Conservation (phyloP, 2,329 filamentous ascomycete species). For the Xylariaceae sp. region DNA sequence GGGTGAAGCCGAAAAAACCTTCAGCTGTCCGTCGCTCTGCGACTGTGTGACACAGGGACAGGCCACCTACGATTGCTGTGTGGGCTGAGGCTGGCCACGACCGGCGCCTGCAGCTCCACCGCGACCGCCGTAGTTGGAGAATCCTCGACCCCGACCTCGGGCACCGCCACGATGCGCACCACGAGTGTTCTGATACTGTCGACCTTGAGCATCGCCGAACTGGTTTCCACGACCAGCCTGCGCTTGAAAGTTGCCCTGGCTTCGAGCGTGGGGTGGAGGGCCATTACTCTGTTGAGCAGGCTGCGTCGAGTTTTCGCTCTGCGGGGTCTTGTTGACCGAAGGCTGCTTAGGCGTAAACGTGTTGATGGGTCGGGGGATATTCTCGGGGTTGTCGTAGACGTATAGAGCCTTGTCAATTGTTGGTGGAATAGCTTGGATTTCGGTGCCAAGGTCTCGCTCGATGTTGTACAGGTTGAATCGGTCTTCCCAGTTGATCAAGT, state of each 20-base stretch:
- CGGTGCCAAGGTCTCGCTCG: conserved; percentile 92
- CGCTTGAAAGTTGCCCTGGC: conserved; percentile 27
- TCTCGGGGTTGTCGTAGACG: conserved; percentile 95
- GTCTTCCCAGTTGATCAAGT: conserved; percentile 99
- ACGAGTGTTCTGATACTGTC: conserved; percentile 31
- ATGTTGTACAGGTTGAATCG: conserved; percentile 99
- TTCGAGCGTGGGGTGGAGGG: conserved; percentile 27
- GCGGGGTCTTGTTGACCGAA: conserved; percentile 25
- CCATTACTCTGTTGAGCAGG: conserved; percentile 26
- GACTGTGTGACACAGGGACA: neutral
- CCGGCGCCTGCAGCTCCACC: conserved; percentile 33
- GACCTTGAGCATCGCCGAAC: conserved; percentile 31
- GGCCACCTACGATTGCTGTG: conserved; percentile 28
- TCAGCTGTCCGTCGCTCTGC: conserved; percentile 5
- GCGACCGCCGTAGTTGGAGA: conserved; percentile 33
- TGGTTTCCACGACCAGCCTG: conserved; percentile 28
- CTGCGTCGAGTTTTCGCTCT: conserved; percentile 21
- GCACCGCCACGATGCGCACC: conserved; percentile 29
- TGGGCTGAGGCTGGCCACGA: conserved; percentile 30
- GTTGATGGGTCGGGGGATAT: conserved; percentile 75
- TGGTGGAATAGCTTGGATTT: conserved; percentile 92
- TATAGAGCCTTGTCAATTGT: conserved; percentile 97
- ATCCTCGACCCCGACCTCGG: conserved; percentile 32
- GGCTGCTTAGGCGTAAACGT: conserved; percentile 36
- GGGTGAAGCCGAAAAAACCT: neutral